Percentiles rank a stretch among this genome's conserved stretches.
phyloP scores from a whole-genome alignment of 495 filamentous ascomycete species.

The Podospora didyma region DNA sequence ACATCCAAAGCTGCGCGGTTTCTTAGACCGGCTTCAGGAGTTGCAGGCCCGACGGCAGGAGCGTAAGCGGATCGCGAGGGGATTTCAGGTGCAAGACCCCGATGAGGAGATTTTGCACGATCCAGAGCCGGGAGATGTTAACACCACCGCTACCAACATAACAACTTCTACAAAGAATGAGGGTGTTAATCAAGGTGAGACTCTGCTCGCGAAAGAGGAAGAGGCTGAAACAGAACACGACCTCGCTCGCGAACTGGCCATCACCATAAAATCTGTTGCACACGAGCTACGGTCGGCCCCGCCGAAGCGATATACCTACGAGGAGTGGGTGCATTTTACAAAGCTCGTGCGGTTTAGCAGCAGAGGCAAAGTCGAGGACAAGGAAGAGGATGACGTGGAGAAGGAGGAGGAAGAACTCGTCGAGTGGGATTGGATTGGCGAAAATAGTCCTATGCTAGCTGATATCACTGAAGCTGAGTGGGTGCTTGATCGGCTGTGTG shows the following conservation, averaged over 20 bases:
- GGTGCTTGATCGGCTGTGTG: constrained; percentile 59
- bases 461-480: constrained; percentile 51
- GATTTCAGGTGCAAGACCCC: constrained; percentile 27
- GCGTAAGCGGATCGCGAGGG: constrained; percentile 20
- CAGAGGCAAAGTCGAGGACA: background rate
- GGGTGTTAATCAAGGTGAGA: no score
- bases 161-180: background rate
- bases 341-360: constrained; percentile 33
- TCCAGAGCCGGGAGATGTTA: background rate
- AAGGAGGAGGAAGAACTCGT: constrained; percentile 32
- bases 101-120: constrained; percentile 33
- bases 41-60: constrained; percentile 7
- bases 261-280: constrained; percentile 57
- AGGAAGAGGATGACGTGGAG: constrained; percentile 11
- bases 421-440: constrained; percentile 70
- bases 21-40: constrained; percentile 7
- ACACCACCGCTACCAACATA: background rate
- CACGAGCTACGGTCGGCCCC: constrained; percentile 49
- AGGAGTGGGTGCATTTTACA: constrained; percentile 69
- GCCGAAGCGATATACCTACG: constrained; percentile 61
- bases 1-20: constrained; percentile 19
- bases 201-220: constrained; percentile 7
- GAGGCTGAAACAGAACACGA: constrained; percentile 36
- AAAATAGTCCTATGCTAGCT: constrained; percentile 62
- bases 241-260: constrained; percentile 55